These are phyloP conservation scores for Aurantiochytrium sp. DNA, from an alignment of 108 stramenopile genomes.

Conservation along the genomic window DNA sequence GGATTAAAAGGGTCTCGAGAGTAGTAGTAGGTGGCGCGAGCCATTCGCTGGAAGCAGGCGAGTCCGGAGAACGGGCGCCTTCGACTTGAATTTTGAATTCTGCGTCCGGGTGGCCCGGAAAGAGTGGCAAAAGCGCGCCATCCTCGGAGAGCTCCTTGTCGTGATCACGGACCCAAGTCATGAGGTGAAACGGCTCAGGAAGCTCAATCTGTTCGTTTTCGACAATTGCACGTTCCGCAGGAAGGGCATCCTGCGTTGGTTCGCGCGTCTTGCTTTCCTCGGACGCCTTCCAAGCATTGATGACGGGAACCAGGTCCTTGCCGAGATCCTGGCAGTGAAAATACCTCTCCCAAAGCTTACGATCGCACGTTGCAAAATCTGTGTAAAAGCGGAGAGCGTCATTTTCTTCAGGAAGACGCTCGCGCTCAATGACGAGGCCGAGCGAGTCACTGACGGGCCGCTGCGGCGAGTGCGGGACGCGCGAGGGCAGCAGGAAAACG, in stretches of 20 bases:
- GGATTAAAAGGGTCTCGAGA: neutral
- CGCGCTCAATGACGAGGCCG: conserved; percentile 31
- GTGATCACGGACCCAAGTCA: neutral
- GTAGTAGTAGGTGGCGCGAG: neutral
- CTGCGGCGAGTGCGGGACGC: conserved; percentile 29
- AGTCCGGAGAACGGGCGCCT: neutral
- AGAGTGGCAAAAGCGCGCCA: neutral
- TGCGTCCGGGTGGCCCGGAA: neutral
- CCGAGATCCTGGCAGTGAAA: conserved; percentile 31
- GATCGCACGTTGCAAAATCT: neutral
- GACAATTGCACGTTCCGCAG: neutral
- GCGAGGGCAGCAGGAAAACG: conserved; percentile 14
- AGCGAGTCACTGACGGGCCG: conserved; percentile 12
- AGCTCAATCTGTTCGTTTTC: neutral
- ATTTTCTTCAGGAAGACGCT: conserved; percentile 1
- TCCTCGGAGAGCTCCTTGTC: neutral
- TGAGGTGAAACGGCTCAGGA: neutral
- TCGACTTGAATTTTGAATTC: neutral
- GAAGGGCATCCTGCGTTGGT: neutral
- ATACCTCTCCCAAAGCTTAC: conserved; percentile 2
- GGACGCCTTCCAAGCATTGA: neutral
- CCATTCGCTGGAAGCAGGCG: neutral
- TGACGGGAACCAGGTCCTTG: conserved; percentile 25
- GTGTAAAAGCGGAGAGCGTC: conserved; percentile 28
- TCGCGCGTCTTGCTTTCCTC: neutral